Base-by-base conservation (phyloP, 148 eudicot genomes). In the Rhododendron williamsianum region DNA sequence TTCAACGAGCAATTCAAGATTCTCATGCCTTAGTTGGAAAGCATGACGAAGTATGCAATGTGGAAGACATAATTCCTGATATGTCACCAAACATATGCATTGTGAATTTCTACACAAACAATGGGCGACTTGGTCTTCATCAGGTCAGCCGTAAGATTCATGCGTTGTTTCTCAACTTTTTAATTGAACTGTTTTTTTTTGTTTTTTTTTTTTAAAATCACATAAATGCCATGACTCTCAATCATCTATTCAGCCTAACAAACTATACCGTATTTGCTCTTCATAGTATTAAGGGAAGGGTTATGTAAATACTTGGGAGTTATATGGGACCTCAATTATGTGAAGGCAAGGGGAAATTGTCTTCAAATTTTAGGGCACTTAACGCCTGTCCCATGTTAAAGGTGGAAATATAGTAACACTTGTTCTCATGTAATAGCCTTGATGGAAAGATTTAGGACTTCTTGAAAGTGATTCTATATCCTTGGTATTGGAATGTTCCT, bases 121-220 rank as follows among this genome's bases (percentile, higher is more conserved):
- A 45, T 33, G 95, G 96, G 15, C 86, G 92, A 60, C 93, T 93
- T 85, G 95, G 94, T 80, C 94, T 94, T 35, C 98, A 94, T 87
- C 95, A 93, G 95, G 98, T 94, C 83, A 65, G 83, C 76, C 1
- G 2, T 74, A 6, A 73, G 67, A 76, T 16, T 56, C 4, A 2
- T 12, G 6, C 33, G 4, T 81, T 58, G 41, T 41, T 41, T 15
- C 49, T 77, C 46, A 77, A 0, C 46, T 21, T 77, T 6, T 18
- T 2, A 19, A 3, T 18, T 9, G 30, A 3, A 38, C 16, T 36
- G 21, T 6, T n/a, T 2, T 1, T 10, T 78, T 43, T 5, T 15
- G 30, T 30, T 30, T 30, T 30, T 30, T 30, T 30, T 19, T 19
- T 58, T 58, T 4, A 19, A 12, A 38, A 25, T 49, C 58, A 9